phyloP scores from a whole-genome alignment of 495 filamentous ascomycete species.

The Penicillium riverlandense region DNA sequence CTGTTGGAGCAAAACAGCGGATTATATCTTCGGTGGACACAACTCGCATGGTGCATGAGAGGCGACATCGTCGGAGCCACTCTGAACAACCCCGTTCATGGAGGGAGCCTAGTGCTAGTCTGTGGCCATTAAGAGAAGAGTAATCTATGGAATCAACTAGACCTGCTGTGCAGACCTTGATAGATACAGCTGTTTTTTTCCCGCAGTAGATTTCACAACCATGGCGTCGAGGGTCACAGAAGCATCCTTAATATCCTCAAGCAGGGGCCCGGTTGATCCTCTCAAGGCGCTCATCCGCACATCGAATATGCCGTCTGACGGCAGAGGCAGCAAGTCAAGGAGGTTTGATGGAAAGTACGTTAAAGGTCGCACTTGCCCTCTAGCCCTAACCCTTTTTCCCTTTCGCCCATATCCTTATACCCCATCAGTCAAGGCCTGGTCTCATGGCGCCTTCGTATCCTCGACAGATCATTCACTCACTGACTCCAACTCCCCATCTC shows the following conservation, averaged over 20 bases:
- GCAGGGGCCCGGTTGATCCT: too few species aligned
- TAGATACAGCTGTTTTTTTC: not conserved
- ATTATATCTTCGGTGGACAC: not conserved
- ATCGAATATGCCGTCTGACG: too few species aligned
- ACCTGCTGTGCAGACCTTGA: too few species aligned
- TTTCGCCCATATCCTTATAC: too few species aligned
- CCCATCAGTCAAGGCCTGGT: not conserved
- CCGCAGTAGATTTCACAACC: too few species aligned
- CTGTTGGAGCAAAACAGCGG: conserved; percentile 1
- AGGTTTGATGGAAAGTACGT: too few species aligned
- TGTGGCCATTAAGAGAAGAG: conserved; percentile 34
- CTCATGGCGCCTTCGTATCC: conserved; percentile 27
- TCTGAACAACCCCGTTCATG: conserved; percentile 38
- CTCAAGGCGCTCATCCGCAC: too few species aligned
- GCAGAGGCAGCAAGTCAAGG: too few species aligned
- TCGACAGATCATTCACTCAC: conserved; percentile 19
- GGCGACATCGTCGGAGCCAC: conserved; percentile 34
- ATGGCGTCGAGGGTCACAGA: too few species aligned
- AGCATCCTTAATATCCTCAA: too few species aligned
- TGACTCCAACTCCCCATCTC: conserved; percentile 13
- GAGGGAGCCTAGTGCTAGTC: conserved; percentile 29
- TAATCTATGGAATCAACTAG: not conserved
- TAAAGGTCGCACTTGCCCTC: too few species aligned
- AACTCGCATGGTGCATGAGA: conserved; percentile 9
- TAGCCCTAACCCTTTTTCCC: too few species aligned